Base-by-base conservation (phyloP, 768 basidiomycete genomes). In the Termitomyces heimii region DNA sequence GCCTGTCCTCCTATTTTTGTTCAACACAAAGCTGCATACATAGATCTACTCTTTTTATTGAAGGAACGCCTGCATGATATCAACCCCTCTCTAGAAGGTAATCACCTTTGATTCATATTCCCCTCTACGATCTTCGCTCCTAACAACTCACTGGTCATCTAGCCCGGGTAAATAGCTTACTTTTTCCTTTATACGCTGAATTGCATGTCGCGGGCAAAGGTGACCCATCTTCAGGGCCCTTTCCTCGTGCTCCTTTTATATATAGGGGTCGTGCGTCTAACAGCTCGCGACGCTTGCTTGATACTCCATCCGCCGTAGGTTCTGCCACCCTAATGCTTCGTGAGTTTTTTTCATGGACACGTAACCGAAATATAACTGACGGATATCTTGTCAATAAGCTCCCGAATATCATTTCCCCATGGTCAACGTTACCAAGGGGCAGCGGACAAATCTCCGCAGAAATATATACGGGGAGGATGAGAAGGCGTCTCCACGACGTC, bases 21-120 rank as follows among this genome's bases (percentile, higher is more conserved):
- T 40, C 71, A 70, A 12, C 72, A 75, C 68, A 84, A 82, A 68
- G 64, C 68, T 39, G 74, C 73, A 16, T 84, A 83, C 68, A 73
- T 81, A 65, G 74, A 73, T 59, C 67, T 83, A 55, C 70, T 84
- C 42, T 68, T 71, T 42, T 67, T 76, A 61, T 64, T 80, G 13
- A 68, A 75, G 59, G 67, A 68, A 48, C 75, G 73, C 31, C 65
- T 70, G 32, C 40, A 67, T 50, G 60, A 68, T 49, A 56, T 74
- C 51, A 71, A 73, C 63, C 56, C 62, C 6, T 46, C 65, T 43
- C 59, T 73, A 16, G 68, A 70, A 68, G 73, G 75, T 77, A 70
- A 65, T 56, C 6, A 24, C 32, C 32, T 37, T 53, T 56, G 5
- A 53, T 47, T 46, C 12, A 47, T 29, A 53, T 13, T 54, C n/a